phyloP scores from a whole-genome alignment of 495 filamentous ascomycete species.

The Platismatia glauca region DNA sequence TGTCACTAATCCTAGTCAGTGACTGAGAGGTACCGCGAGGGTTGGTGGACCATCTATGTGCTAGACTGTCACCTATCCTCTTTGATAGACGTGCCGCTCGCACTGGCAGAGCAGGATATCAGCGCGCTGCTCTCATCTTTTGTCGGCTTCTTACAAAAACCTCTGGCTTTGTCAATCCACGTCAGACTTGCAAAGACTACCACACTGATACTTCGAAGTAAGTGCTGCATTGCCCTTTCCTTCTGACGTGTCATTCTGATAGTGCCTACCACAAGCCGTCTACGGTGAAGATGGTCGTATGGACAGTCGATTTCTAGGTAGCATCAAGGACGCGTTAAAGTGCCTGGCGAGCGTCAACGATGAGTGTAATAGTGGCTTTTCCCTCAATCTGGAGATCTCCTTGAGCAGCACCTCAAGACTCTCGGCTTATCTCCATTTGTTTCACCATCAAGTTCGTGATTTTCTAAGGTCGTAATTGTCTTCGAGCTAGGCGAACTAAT shows the following conservation, averaged over 20 bases:
- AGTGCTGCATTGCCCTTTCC: slow-evolving; percentile 7
- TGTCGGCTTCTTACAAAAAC: slow-evolving; percentile 29
- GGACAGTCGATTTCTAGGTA: slow-evolving; percentile 33
- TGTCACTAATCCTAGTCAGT: slow-evolving; percentile 28
- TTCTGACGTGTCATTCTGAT: neutral
- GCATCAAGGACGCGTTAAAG: slow-evolving; percentile 31
- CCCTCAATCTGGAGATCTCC: slow-evolving; percentile 30
- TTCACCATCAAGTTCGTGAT: slow-evolving; percentile 34
- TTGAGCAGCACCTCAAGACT: slow-evolving; percentile 33
- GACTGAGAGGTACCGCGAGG: slow-evolving; percentile 34
- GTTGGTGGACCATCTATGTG: slow-evolving; percentile 42
- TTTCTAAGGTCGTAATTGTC: neutral
- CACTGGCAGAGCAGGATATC: slow-evolving; percentile 33
- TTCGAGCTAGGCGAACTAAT: neutral
- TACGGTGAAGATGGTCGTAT: slow-evolving; percentile 38
- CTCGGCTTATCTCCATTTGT: slow-evolving; percentile 37
- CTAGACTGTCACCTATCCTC: slow-evolving; percentile 40
- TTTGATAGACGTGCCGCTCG: slow-evolving; percentile 37
- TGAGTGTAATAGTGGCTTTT: slow-evolving; percentile 31
- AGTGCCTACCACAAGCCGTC: slow-evolving; percentile 27
- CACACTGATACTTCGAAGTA: slow-evolving; percentile 29
- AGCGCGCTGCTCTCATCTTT: slow-evolving; percentile 32
- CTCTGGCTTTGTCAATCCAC: slow-evolving; percentile 33
- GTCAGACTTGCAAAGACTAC: slow-evolving; percentile 37
- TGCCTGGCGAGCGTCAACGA: slow-evolving; percentile 31